Base-by-base conservation (phyloP, 345 rosid species). In the Reutealis trisperma region DNA sequence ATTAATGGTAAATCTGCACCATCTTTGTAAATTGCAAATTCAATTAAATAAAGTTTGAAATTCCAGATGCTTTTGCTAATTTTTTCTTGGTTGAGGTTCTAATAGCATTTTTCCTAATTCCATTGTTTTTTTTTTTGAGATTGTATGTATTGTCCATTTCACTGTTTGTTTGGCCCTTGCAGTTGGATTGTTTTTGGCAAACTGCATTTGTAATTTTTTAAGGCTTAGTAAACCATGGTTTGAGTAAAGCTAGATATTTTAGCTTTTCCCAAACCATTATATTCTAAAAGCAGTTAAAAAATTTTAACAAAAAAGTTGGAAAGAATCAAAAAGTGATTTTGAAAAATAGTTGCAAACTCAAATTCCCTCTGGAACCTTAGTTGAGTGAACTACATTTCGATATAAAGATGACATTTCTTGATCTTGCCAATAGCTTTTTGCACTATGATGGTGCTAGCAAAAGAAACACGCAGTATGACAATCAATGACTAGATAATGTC, bases 1-100 rank as follows among this genome's bases (percentile, higher is more conserved):
- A 70, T 41, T 71, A 64, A 75, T 63, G 76, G 83, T 75, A 80
- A 80, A 16, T 58, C 22, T 45, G 75, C 63, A 71, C 66, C 76
- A 49, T 75, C 42, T 64, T 57, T 80, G 79, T 80, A 75, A 71
- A 80, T 75, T 51, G 47, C 25, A 74, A 80, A 80, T 41, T 57
- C 8, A 64, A 75, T 71, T 22, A 71, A 71, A 75, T 75, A 63
- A 65, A 80, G 51, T 45, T 64, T 57, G n/a, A 80, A 51, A 51
- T 70, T 71, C 25, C 8, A 16, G 67, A 10, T 77, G 51, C 11
- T 62, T 63, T 70, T 27, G 42, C 27, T 19, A 21, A 8, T 65
- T 52, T 62, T 71, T 27, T 34, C 37, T 34, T 25, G 11, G 19
- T 54, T n/a, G 60, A 51, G 80, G 49, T 77, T 64, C n/a, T 5